Evolutionary conservation across 2,329 filamentous ascomycete genomes (phyloP), one percentile per base, ranked within the genome.

Genomic region (Penicillium sp.): DNA sequence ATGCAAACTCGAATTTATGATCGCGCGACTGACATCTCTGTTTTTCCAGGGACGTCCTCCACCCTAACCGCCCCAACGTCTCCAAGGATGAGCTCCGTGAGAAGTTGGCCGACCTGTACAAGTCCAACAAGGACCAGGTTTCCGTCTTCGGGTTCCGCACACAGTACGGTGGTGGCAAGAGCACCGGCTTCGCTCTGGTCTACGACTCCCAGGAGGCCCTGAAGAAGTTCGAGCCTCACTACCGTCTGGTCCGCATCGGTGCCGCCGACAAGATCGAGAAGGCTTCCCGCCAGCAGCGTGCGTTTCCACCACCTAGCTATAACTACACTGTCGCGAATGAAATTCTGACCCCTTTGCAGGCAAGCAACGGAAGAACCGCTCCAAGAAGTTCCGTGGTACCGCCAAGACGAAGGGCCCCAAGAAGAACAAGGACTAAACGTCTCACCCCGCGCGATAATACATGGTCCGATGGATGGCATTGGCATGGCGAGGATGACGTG

Each of bases 321-420:
- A 43, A 31, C 16, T 36, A 9, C 24, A 26, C 24, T 10, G 24
- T 26, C 24, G 9, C 26, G 34, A 45, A 39, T 28, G 42, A 47
- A 27, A 7, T 50, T 50, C 48, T 48, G 44, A 9, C 49, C 20
- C 27, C 32, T n/a, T 26, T 34, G 80, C 77, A 97, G 91, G 91
- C 86, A 98, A 98, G 84, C 93, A 97, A 81, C 87, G 93, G 81
- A 98, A 98, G 89, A 98, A 98, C 88, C 85, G 91, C 76, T 84
- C 87, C 78, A 97, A 98, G 89, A 93, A 91, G 73, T 86, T 96
- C 76, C 87, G 93, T 67, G 93, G 93, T 74, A 95, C 89, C 68
- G 91, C 89, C 70, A 98, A 98, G 89, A 84, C 85, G 81, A 96
- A 96, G 88, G 89, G 89, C 75, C 85, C 85, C 73, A 93, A 94